These are phyloP conservation scores for Daldinia bambusicola DNA, from an alignment of 495 filamentous ascomycete species.

Conservation along the genomic window DNA sequence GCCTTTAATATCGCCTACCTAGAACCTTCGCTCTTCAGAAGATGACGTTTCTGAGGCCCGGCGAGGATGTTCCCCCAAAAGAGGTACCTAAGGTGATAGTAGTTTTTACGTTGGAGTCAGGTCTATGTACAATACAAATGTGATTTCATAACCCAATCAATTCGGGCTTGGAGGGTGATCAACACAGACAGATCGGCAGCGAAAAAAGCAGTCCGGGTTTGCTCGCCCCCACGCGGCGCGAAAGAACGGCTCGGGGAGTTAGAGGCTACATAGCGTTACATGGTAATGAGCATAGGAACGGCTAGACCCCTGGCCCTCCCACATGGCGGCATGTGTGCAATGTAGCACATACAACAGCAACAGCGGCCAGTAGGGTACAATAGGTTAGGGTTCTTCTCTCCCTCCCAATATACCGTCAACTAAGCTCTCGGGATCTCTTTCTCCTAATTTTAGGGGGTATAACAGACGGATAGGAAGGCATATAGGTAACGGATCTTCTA, in stretches of 20 bases:
- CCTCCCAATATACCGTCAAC: constrained; percentile 37
- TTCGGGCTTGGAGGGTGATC: constrained; percentile 25
- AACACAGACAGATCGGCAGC: constrained; percentile 6
- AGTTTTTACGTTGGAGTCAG: not conserved
- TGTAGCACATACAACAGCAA: constrained; percentile 21
- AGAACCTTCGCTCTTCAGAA: not conserved
- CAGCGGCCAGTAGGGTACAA: not conserved
- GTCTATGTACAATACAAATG: not conserved
- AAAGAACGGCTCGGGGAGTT: constrained; percentile 15
- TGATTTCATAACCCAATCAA: not conserved
- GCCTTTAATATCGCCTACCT: not conserved
- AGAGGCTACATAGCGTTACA: not conserved
- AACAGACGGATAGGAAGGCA: constrained; percentile 12
- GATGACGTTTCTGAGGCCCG: not conserved
- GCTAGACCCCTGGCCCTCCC: constrained; percentile 19
- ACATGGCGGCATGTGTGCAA: constrained; percentile 35
- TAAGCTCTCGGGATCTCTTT: constrained; percentile 25
- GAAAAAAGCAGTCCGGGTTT: constrained; percentile 12
- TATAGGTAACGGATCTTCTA: not conserved
- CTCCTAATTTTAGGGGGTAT: constrained; percentile 34
- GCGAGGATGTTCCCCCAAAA: not conserved
- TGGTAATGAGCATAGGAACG: not conserved
- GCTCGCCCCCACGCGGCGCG: constrained; percentile 25
- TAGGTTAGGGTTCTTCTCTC: not conserved
- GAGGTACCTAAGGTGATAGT: not conserved